Evolutionary conservation across 2,329 filamentous ascomycete genomes (phyloP), one percentile per base, ranked within the genome.

Genomic region (Thielaviopsis musarum): DNA sequence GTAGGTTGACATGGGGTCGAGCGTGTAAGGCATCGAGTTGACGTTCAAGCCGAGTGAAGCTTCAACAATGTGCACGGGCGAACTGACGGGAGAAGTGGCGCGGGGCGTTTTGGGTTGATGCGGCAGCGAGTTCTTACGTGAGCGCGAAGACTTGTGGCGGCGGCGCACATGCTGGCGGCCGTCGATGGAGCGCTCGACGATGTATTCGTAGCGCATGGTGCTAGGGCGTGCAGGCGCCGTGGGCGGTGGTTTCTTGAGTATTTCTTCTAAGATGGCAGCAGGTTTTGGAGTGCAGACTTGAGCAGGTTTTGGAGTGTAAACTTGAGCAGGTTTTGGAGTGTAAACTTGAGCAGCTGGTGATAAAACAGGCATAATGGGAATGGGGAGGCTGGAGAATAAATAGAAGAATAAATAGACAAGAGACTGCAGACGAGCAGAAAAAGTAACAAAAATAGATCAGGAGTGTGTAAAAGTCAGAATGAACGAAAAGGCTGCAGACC

Each of bases 131-230:
- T 21, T 24, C 28, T 53, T 34, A n/a, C 22, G 30, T 9, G 19
- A 13, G 48, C n/a, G 17, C 34, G 45, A 19, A 41, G 53, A 22
- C 55, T 45, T 45, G 2, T 45, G 59, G 4, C 54, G 54, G 19
- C 30, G 54, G 15, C 55, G 59, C 34, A 54, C 51, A n/a, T 57
- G 45, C 9, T 53, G 54, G 55, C 57, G 52, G 34, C 49, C 38
- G 22, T 49, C 54, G 26, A 26, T 21, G 15, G 59, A 26, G 19
- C 30, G 52, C 24, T 57, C 54, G 7, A 57, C 30, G 17, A 51
- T 38, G 24, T 57, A 57, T 30, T 58, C 41, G 26, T 26, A 58
- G n/a, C 38, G 49, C 57, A 58, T 58, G 51, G 2, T 51, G 24
- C 4, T 15, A 1, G 13, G 38, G 17, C 7, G 10, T 2, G 2